Conservation (phyloP, 805 yeast genomes). For the Sugiyamaella smithiae region DNA sequence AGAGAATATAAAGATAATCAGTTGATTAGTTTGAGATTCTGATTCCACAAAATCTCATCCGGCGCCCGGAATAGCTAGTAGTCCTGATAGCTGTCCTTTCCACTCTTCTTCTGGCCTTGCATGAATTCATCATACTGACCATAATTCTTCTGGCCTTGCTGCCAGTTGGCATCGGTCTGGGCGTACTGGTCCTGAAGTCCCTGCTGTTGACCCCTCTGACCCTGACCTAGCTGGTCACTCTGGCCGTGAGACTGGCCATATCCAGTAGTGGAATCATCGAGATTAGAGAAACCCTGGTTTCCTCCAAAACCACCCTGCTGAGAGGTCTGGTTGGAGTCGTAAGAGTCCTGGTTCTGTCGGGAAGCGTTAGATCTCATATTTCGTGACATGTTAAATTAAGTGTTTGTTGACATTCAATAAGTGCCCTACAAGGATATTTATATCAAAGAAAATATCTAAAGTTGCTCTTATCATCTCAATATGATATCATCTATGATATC, state of each 20-base stretch:
- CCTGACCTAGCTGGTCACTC: not conserved
- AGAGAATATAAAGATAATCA: too few relatives aligned
- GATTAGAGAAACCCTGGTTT: not conserved
- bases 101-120: not conserved
- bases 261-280: not conserved
- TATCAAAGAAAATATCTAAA: not conserved
- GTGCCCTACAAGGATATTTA: not conserved
- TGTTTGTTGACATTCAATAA: not conserved
- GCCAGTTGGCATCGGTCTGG: not conserved
- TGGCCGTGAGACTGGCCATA: not conserved
- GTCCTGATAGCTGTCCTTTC: not conserved
- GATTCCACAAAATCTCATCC: too few relatives aligned
- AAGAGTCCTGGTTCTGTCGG: not conserved
- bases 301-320: not conserved
- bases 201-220: not conserved
- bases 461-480: not conserved
- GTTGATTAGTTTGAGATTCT: too few relatives aligned
- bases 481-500: not conserved
- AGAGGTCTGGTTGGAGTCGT: not conserved
- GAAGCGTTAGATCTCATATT: not conserved
- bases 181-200: not conserved
- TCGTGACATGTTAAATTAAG: not conserved
- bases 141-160: not conserved
- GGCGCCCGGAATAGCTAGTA: not conserved
- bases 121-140: not conserved